Conservation (phyloP, 805 yeast genomes). For the Pichia rugopelliculosa region DNA sequence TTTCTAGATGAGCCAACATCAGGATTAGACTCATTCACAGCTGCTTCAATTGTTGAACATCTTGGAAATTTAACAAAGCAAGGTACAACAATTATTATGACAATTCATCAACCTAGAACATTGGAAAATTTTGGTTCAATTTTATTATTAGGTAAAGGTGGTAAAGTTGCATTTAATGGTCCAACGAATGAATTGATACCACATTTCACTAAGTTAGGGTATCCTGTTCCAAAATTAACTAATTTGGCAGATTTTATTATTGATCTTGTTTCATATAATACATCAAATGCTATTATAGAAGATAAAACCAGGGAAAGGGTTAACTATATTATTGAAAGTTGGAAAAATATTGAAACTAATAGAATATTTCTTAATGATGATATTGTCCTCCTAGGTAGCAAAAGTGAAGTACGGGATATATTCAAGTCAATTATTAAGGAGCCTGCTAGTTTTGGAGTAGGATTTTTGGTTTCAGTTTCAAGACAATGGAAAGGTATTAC, state of each 20-base stretch:
- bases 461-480: conserved; percentile 29
- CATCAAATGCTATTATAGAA: conserved; percentile 38
- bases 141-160: conserved; percentile 68
- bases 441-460: conserved; percentile 27
- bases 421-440: conserved; percentile 27
- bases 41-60: conserved; percentile 57
- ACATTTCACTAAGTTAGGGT: conserved; percentile 45
- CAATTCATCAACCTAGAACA: conserved; percentile 81
- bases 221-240: conserved; percentile 48
- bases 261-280: conserved; percentile 58
- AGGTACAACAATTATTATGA: conserved; percentile 60
- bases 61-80: conserved; percentile 49
- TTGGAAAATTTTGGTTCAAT: conserved; percentile 62
- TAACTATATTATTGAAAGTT: conserved; percentile 28
- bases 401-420: conserved; percentile 12
- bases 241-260: conserved; percentile 71
- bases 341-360: conserved; percentile 25
- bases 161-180: conserved; percentile 64
- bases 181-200: conserved; percentile 35
- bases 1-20: conserved; percentile 86
- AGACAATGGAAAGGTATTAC: conserved; percentile 37
- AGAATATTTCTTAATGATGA: not conserved
- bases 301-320: conserved; percentile 34
- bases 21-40: conserved; percentile 77
- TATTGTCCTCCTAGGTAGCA: conserved; percentile 10